phyloP scores from a whole-genome alignment of 179 eudicot species.

The Monotropa hypopitys region DNA sequence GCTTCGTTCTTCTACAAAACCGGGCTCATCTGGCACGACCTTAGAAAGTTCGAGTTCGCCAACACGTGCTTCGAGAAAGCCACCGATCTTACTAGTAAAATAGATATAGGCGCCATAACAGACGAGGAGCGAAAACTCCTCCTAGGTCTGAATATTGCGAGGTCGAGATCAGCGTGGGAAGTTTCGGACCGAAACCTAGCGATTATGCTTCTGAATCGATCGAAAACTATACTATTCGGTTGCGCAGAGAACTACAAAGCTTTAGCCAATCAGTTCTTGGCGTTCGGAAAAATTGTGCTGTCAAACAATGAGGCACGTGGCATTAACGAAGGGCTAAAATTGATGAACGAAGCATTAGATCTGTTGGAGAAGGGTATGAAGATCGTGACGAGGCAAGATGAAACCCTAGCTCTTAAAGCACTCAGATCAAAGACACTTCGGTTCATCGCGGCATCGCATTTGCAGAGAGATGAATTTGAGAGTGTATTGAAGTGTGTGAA shows the following conservation, averaged over 20 bases:
- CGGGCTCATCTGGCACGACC: slow-evolving; percentile 62
- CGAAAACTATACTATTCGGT: slow-evolving; percentile 51
- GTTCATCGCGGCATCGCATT: slow-evolving; percentile 73
- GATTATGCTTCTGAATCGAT: slow-evolving; percentile 52
- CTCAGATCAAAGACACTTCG: slow-evolving; percentile 57
- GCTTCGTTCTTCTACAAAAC: slow-evolving; percentile 69
- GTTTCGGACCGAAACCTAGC: slow-evolving; percentile 49
- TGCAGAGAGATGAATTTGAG: slow-evolving; percentile 79
- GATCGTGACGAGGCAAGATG: slow-evolving; percentile 57
- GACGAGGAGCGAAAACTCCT: slow-evolving; percentile 71
- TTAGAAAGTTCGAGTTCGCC: slow-evolving; percentile 48
- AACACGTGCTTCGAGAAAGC: slow-evolving; percentile 75
- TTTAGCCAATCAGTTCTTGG: slow-evolving; percentile 57
- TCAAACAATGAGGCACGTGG: slow-evolving; percentile 28
- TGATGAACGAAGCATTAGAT: slow-evolving; percentile 85
- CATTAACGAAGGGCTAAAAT: slow-evolving; percentile 51
- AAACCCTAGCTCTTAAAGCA: slow-evolving; percentile 41
- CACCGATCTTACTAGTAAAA: slow-evolving; percentile 42
- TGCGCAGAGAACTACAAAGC: slow-evolving; percentile 34
- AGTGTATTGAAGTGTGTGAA: slow-evolving; percentile 83
- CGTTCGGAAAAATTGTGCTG: slow-evolving; percentile 48
- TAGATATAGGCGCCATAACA: slow-evolving; percentile 28
- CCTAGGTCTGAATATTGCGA: slow-evolving; percentile 55
- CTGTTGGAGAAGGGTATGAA: slow-evolving; percentile 71
- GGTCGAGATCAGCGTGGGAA: slow-evolving; percentile 78